These are phyloP conservation scores for Pythium guiyangense DNA, from an alignment of 352 stramenopile species.

Conservation along the genomic window DNA sequence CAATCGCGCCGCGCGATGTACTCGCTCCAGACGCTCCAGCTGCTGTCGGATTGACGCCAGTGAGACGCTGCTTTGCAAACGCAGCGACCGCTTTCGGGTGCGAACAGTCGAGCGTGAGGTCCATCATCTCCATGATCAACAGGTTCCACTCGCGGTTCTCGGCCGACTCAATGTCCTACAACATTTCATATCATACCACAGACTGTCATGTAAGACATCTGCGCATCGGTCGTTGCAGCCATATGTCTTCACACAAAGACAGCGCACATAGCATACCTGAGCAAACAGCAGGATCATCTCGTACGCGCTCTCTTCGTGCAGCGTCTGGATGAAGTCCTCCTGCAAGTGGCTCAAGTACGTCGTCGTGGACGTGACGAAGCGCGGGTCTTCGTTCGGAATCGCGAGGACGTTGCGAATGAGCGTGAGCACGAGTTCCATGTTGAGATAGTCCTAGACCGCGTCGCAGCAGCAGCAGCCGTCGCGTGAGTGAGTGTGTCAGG, in stretches of 20 bases:
- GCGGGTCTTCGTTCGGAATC: slow-evolving; percentile 77
- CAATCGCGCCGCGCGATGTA: no score
- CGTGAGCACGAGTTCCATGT: slow-evolving; percentile 86
- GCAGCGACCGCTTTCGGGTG: slow-evolving; percentile 61
- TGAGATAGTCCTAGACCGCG: slow-evolving; percentile 55
- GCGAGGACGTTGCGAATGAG: slow-evolving; percentile 80
- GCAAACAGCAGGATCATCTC: slow-evolving; percentile 86
- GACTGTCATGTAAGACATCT: not conserved
- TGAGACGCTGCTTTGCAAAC: slow-evolving; percentile 36
- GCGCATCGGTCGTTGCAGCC: not conserved
- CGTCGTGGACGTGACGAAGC: slow-evolving; percentile 78
- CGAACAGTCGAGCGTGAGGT: slow-evolving; percentile 70
- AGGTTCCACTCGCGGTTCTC: slow-evolving; percentile 88
- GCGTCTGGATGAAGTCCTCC: slow-evolving; percentile 69
- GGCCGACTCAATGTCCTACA: slow-evolving; percentile 71
- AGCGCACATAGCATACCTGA: slow-evolving; percentile 19
- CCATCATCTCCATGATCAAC: slow-evolving; percentile 87
- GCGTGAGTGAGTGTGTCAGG: no score
- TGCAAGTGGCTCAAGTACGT: slow-evolving; percentile 75
- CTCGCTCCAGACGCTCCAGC: no score
- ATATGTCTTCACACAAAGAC: not conserved
- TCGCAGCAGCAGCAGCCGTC: not conserved
- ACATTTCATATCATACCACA: not conserved
- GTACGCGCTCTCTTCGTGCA: slow-evolving; percentile 83
- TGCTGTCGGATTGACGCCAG: not conserved